Base-by-base conservation (phyloP, 2,329 filamentous ascomycete genomes). In the Emmonsiellopsis sp. region DNA sequence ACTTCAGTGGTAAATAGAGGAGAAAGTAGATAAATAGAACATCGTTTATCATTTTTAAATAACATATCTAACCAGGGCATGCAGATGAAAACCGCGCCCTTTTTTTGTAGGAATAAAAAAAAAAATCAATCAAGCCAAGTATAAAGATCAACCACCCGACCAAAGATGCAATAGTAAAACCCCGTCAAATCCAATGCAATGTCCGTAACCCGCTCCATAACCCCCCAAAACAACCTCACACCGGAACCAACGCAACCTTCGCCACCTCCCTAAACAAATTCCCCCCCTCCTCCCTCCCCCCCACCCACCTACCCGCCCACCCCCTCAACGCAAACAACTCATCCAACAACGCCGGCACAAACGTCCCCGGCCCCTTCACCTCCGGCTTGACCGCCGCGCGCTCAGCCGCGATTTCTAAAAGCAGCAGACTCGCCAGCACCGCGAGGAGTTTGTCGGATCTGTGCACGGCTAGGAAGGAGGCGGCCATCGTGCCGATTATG, bases 291-390 rank as follows among this genome's bases (percentile, higher is more conserved):
- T 64, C 65, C 35, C 63, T 62, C 15, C 59, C 20, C 20, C 20
- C 20, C 5, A 26, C 20, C 20, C 20, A 26, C 20, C 20, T 26
- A 1, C 20, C 20, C 20, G 43, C 35, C 66, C 65, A n/a, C 64
- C 10, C 13, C 16, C 34, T 67, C 53, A 73, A 70, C 8, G 64
- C 63, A 35, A 77, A 80, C 50, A 86, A 65, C 65, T 80, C 86
- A 61, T 97, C 92, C 42, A 96, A 73, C 63, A 96, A 91, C 0
- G 85, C 85, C 0, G 89, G 86, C 10, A 94, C 83, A 73, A 96
- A 96, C 0, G 84, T 89, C 0, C 92, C 92, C 0, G 92, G 90
- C 0, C 92, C 92, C 55, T 76, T 77, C 2, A 93, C 88, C 57
- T 84, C 78, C 0, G 73, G 68, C 51, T 82, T 73, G 7, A 56